These are phyloP conservation scores for Aspergillus heteromorphus DNA, from an alignment of 495 filamentous ascomycete genomes.

Conservation along the genomic window DNA sequence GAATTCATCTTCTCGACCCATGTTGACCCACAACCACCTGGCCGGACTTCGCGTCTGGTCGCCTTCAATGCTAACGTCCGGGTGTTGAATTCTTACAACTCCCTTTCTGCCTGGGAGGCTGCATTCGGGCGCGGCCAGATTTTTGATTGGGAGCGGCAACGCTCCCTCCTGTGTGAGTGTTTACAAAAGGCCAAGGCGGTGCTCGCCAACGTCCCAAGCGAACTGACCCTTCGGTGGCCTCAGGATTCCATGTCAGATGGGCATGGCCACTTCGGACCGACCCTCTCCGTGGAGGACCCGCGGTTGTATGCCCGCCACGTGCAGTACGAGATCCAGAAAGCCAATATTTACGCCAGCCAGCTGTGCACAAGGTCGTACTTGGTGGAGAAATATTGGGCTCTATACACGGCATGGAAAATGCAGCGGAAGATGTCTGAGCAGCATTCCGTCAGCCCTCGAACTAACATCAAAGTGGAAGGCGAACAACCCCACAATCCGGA, in stretches of 20 bases:
- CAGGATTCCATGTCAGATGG: slow-evolving; percentile 4
- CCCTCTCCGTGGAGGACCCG: slow-evolving; percentile 20
- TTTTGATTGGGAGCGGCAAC: slow-evolving; percentile 69
- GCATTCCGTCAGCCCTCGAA: slow-evolving; percentile 7
- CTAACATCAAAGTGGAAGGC: slow-evolving; percentile 17
- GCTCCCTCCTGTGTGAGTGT: slow-evolving; percentile 55
- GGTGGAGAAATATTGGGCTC: slow-evolving; percentile 74
- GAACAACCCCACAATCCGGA: slow-evolving; percentile 4
- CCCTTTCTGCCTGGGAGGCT: slow-evolving; percentile 63
- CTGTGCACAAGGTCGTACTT: slow-evolving; percentile 70
- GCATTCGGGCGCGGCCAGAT: slow-evolving; percentile 65
- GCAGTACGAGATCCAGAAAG: slow-evolving; percentile 80
- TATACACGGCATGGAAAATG: slow-evolving; percentile 50
- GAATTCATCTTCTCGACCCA: slow-evolving; percentile 61
- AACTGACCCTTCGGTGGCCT: slow-evolving; percentile 46
- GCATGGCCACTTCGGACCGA: slow-evolving; percentile 14
- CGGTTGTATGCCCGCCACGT: slow-evolving; percentile 38
- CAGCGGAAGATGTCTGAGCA: slow-evolving; percentile 26
- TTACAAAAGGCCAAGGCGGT: slow-evolving; percentile 56
- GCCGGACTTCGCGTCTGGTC: slow-evolving; percentile 55
- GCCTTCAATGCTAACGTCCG: slow-evolving; percentile 75
- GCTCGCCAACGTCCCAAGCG: slow-evolving; percentile 53
- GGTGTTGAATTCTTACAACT: slow-evolving; percentile 65
- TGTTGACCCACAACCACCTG: slow-evolving; percentile 57
- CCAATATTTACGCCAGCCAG: slow-evolving; percentile 72